Evolutionary conservation across 2,329 filamentous ascomycete species (phyloP).

Genomic region (Talaromyces sp.): DNA sequence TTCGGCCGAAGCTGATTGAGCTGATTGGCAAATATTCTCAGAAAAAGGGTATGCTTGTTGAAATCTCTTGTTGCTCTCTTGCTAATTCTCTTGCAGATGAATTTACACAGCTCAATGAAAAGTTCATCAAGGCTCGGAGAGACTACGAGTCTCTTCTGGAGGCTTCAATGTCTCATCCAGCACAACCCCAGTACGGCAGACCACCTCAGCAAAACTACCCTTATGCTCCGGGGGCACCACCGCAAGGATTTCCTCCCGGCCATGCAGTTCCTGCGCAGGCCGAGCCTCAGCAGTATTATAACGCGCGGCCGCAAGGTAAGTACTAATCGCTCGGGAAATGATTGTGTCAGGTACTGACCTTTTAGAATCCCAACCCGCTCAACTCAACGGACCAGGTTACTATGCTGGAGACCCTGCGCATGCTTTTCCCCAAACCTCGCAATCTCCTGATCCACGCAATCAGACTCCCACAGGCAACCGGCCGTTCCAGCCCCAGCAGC

Average conservation of each 20-base stretch:
- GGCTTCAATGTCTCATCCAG: slow-evolving; percentile 92
- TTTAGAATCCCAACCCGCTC: slow-evolving; percentile 32
- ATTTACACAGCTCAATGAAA: slow-evolving; percentile 97
- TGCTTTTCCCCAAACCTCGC: slow-evolving; percentile 34
- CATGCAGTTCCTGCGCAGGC: slow-evolving; percentile 38
- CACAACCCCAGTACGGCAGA: slow-evolving; percentile 70
- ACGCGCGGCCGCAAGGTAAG: slow-evolving; percentile 44
- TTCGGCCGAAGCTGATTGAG: slow-evolving; percentile 94
- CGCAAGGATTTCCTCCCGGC: slow-evolving; percentile 33
- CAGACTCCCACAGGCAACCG: slow-evolving; percentile 27
- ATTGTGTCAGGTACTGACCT: background rate
- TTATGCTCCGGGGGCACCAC: slow-evolving; percentile 23
- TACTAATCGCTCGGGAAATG: background rate
- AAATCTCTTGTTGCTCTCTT: background rate
- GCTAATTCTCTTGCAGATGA: slow-evolving; percentile 59
- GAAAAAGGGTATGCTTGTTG: slow-evolving; percentile 72
- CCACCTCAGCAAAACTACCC: slow-evolving; percentile 33
- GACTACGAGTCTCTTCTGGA: slow-evolving; percentile 97
- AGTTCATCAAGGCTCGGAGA: slow-evolving; percentile 96
- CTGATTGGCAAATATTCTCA: slow-evolving; percentile 98
- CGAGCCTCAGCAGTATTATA: slow-evolving; percentile 65
- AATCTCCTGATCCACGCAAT: slow-evolving; percentile 36
- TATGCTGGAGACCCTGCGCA: slow-evolving; percentile 55
- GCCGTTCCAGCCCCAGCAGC: slow-evolving; percentile 35
- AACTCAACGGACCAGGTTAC: slow-evolving; percentile 48